Conservation (phyloP, 176 grass and related monocot genomes). For the Oropetium thomaeum region DNA sequence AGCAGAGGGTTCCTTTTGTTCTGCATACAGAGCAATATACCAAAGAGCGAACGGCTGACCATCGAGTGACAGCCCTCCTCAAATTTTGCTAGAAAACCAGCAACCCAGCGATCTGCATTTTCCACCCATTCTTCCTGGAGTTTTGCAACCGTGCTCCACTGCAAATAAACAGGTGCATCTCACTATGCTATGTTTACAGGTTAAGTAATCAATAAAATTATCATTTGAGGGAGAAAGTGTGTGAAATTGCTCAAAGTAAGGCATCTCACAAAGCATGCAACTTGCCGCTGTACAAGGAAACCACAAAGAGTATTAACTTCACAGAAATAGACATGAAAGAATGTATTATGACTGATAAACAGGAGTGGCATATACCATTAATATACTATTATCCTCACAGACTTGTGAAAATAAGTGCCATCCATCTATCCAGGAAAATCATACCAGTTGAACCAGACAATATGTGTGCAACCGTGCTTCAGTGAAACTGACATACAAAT, state of each 20-base stretch:
- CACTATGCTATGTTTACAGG: neutral
- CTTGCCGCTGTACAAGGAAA: neutral
- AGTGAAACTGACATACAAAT: neutral
- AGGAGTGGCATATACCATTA: neutral
- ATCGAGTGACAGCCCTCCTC: slow-evolving; percentile 95
- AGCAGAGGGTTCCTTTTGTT: neutral
- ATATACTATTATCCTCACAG: neutral
- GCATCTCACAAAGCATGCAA: neutral
- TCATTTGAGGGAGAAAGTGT: neutral
- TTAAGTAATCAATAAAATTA: neutral
- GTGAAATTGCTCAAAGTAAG: neutral
- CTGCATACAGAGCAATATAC: neutral
- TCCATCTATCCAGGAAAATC: neutral
- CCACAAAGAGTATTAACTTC: neutral
- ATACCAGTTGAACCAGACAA: neutral
- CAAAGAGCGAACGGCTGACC: slow-evolving; percentile 37
- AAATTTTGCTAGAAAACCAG: slow-evolving; percentile 92
- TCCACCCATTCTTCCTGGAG: slow-evolving; percentile 98
- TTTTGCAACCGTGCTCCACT: slow-evolving; percentile 73
- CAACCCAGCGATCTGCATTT: slow-evolving; percentile 98
- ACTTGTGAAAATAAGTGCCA: neutral
- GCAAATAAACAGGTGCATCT: slow-evolving; percentile 19
- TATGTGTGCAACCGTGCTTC: neutral
- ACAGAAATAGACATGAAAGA: neutral
- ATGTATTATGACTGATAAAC: neutral